phyloP scores from a whole-genome alignment of 1,139 yeast species.

The Meyerozyma sp. region DNA sequence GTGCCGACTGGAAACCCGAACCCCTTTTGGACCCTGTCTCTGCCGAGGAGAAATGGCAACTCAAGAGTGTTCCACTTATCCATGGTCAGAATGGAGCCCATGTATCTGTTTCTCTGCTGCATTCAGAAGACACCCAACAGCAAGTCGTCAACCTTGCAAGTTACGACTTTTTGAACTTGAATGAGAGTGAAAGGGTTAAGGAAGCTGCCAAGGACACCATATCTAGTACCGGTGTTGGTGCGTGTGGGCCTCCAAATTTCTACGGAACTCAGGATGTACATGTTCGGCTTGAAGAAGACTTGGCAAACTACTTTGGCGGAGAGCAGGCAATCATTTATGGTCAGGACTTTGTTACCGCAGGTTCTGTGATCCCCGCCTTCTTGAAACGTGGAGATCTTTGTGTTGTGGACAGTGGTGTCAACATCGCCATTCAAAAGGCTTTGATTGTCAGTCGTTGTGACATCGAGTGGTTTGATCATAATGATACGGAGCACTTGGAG shows the following conservation, averaged over 20 bases:
- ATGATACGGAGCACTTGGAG: slow-evolving; percentile 80
- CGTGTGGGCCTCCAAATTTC: slow-evolving; percentile 98
- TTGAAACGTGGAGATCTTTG: slow-evolving; percentile 92
- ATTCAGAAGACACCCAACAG: slow-evolving; percentile 11
- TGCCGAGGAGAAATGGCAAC: slow-evolving; percentile 54
- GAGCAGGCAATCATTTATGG: slow-evolving; percentile 84
- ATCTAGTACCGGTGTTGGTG: slow-evolving; percentile 83
- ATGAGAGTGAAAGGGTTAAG: slow-evolving; percentile 41
- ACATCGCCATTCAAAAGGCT: slow-evolving; percentile 82
- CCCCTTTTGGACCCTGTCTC: slow-evolving; percentile 59
- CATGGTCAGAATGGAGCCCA: slow-evolving; percentile 53
- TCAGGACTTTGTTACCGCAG: slow-evolving; percentile 85
- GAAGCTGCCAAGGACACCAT: slow-evolving; percentile 58
- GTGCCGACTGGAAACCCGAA: slow-evolving; percentile 89
- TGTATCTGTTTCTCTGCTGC: slow-evolving; percentile 19
- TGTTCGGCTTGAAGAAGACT: slow-evolving; percentile 68
- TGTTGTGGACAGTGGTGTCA: slow-evolving; percentile 79
- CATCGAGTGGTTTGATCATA: slow-evolving; percentile 80
- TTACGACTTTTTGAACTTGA: slow-evolving; percentile 57
- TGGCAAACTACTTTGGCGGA: slow-evolving; percentile 69
- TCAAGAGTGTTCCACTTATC: slow-evolving; percentile 59
- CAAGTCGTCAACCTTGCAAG: slow-evolving; percentile 58
- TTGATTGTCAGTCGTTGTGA: slow-evolving; percentile 81
- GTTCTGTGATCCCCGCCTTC: slow-evolving; percentile 97
- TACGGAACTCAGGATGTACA: slow-evolving; percentile 96